Evolutionary conservation across 176 grass and related monocot species (phyloP).

Genomic region (Raddia guianensis): DNA sequence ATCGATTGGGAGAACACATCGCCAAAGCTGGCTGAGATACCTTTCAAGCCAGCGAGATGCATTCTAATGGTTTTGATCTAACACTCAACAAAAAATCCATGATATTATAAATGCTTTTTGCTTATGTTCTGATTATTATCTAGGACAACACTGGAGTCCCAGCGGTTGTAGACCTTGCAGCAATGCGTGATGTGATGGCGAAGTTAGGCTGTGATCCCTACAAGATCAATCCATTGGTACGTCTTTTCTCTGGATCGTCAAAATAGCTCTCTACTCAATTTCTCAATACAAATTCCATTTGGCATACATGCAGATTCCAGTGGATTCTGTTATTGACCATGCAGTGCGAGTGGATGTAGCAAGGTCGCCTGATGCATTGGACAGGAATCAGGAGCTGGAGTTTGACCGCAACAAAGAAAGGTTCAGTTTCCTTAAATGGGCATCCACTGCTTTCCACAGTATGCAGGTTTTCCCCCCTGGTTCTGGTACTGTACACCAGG

Average conservation of each 20-base stretch:
- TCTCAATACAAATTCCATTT: not conserved
- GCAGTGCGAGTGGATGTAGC: constrained; percentile 82
- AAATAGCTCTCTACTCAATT: not conserved
- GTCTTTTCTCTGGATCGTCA: not conserved
- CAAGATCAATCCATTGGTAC: constrained; percentile 84
- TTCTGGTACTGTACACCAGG: constrained; percentile 89
- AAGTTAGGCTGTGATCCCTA: constrained; percentile 70
- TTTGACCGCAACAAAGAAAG: constrained; percentile 81
- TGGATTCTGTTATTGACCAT: constrained; percentile 87
- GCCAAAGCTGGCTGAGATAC: constrained; percentile 71
- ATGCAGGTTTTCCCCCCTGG: constrained; percentile 85
- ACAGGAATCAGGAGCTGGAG: constrained; percentile 75
- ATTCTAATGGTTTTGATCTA: constrained; percentile 63
- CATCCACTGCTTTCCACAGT: constrained; percentile 75
- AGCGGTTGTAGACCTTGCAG: constrained; percentile 81
- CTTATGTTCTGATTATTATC: constrained; percentile 24
- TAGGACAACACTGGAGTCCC: constrained; percentile 88
- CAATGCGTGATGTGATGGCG: constrained; percentile 82
- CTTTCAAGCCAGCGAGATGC: constrained; percentile 85
- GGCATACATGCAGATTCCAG: constrained; percentile 54
- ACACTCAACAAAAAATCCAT: not conserved
- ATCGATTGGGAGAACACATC: constrained; percentile 86
- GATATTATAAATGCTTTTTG: not conserved
- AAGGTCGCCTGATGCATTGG: constrained; percentile 64
- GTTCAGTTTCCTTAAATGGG: constrained; percentile 90